Conservation (phyloP, 208 protist species). For the Crithidia thermophila region DNA sequence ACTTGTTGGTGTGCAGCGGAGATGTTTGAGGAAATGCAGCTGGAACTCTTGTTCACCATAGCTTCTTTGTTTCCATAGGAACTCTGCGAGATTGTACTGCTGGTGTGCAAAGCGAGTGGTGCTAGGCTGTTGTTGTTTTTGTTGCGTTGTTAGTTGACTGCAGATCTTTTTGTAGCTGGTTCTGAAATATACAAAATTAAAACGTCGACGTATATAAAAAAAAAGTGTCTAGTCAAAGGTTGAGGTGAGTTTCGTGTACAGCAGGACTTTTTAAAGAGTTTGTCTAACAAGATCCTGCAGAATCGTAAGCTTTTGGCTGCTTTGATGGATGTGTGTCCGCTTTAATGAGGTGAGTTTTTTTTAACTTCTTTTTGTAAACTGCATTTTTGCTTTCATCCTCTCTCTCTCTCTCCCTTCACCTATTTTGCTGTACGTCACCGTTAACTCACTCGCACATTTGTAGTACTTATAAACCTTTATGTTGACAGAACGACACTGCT, state of each 20-base stretch:
- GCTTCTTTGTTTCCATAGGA: constrained; percentile 45
- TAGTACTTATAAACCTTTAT: too few species aligned
- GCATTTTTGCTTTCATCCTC: background rate
- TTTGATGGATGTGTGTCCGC: too few species aligned
- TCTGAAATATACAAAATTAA: too few species aligned
- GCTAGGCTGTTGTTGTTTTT: background rate
- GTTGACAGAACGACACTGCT: background rate
- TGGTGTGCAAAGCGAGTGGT: too few species aligned
- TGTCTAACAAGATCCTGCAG: too few species aligned
- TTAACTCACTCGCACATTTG: too few species aligned
- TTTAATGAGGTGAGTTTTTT: background rate
- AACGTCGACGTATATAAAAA: too few species aligned
- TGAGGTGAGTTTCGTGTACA: too few species aligned
- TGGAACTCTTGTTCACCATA: constrained; percentile 14
- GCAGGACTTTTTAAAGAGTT: too few species aligned
- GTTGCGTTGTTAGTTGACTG: background rate
- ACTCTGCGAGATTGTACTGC: constrained; percentile 54
- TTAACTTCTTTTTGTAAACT: constrained; percentile 16
- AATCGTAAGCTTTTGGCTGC: too few species aligned
- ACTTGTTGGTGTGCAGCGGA: background rate
- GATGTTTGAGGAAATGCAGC: constrained; percentile 28
- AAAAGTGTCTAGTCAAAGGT: background rate
- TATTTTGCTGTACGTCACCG: too few species aligned
- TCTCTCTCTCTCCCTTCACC: constrained; percentile 1
- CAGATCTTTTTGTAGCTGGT: background rate